Base-by-base conservation (phyloP, 768 basidiomycete genomes). In the Amanita jacksonii region DNA sequence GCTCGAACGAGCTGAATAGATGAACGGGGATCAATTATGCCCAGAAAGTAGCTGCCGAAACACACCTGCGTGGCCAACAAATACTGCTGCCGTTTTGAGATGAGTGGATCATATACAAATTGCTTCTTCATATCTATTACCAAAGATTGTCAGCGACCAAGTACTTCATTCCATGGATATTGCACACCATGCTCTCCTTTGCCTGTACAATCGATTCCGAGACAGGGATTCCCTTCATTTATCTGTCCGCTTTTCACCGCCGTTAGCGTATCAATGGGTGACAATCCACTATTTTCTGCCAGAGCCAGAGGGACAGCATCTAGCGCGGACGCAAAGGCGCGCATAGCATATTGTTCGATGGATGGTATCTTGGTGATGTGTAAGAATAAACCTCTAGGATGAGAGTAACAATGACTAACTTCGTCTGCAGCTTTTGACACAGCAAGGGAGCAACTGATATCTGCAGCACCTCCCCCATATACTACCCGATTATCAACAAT, bases 311-410 rank as follows among this genome's bases (percentile, higher is more conserved):
- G 96, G 38, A 98, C 68, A n/a, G 91, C 76, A 55, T 99, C 96
- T 6, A 99, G 70, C 10, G 96, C 94, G 25, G 88, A 86, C 3
- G 96, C 76, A 61, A 98, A 99, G n/a, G 96, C 93, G 38, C 94
- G 84, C 93, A 99, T 97, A 2, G 96, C 96, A 57, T 99, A 99
- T 70, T 99, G 96, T 65, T 99, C 96, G 56, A 99, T 97, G 22
- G 90, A 76, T 1, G 96, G 84, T 52, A 96, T 94, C 88, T 92
- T 6, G 10, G 23, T 23, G 13, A 9, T 19, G 22, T 19, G 34
- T 13, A n/a, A 38, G 27, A 30, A 36, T 28, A 15, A 24, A 32
- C 18, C 8, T 1, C 35, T 8, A 22, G 1, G 9, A 2, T 24
- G 27, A 41, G 15, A 7, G 5, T 10, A 37, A n/a, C 16, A 33